Percentiles rank a stretch among this genome's conserved stretches.
phyloP scores from a whole-genome alignment of 495 filamentous ascomycete species.

The Penicillium arizonense region DNA sequence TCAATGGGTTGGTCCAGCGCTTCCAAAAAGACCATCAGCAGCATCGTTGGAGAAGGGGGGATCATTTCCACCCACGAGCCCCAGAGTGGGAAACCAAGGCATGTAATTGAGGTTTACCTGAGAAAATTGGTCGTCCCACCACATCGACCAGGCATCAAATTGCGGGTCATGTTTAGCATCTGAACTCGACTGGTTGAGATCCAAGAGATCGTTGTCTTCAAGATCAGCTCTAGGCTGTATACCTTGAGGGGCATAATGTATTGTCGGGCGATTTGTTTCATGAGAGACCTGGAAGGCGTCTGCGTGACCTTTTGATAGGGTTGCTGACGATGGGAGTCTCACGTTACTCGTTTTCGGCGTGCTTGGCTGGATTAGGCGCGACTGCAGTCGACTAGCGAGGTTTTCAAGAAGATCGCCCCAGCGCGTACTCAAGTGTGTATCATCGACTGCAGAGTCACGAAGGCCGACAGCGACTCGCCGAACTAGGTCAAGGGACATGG shows the following conservation, averaged over 20 bases:
- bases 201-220: too few relatives aligned
- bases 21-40: not conserved
- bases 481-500: constrained; percentile 63
- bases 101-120: not conserved
- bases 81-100: not conserved
- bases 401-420: constrained; percentile 68
- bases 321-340: not conserved
- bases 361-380: not conserved
- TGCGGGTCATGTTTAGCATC: not conserved
- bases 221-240: too few relatives aligned
- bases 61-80: constrained; percentile 28
- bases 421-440: constrained; percentile 76
- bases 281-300: too few relatives aligned
- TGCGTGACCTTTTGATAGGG: too few relatives aligned
- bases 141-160: not conserved
- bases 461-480: constrained; percentile 65
- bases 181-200: not conserved
- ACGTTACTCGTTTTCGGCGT: too few relatives aligned
- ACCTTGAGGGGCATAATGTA: too few relatives aligned
- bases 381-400: not conserved
- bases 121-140: not conserved
- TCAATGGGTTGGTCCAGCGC: not conserved
- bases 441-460: constrained; percentile 73
- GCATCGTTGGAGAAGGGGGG: not conserved
- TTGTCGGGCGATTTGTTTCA: too few relatives aligned